A percentile compares a stretch with the other conserved stretches of the same genome.
Evolutionary conservation across 2,329 filamentous ascomycete genomes (phyloP).

Genomic region (Gaeumannomyces sp.): DNA sequence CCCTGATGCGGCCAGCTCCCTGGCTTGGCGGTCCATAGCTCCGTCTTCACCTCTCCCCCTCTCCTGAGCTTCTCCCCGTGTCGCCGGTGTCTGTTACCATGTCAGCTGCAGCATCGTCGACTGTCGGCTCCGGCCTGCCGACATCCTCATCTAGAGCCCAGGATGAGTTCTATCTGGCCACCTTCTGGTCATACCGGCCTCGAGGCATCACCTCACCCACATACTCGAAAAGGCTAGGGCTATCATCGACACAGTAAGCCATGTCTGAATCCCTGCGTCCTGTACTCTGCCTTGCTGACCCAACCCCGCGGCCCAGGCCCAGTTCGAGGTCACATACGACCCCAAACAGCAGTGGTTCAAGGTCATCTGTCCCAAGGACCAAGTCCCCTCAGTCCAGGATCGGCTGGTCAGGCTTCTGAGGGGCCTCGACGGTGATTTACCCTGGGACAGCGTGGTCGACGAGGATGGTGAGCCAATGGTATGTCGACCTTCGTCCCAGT

Average conservation of each 20-base stretch:
- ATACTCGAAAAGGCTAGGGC: constrained; percentile 17
- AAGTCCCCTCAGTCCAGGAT: constrained; percentile 14
- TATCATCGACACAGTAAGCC: constrained; percentile 13
- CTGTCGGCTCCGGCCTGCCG: not conserved
- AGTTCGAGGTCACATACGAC: constrained; percentile 20
- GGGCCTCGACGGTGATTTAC: constrained; percentile 11
- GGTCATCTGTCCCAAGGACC: constrained; percentile 15
- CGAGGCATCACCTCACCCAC: constrained; percentile 16
- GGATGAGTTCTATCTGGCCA: constrained; percentile 21
- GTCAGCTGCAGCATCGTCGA: not conserved
- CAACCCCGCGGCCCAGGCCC: constrained; percentile 13
- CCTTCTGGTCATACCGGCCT: constrained; percentile 22
- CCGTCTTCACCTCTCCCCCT: too few species aligned
- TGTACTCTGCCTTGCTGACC: not conserved
- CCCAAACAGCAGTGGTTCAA: constrained; percentile 19
- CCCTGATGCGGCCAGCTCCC: too few species aligned
- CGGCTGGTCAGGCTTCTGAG: constrained; percentile 10
- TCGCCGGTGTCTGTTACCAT: not conserved
- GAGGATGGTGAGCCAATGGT: constrained; percentile 11
- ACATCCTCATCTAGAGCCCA: not conserved
- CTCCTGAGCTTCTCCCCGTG: too few species aligned
- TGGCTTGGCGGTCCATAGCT: too few species aligned
- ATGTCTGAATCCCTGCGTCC: not conserved
- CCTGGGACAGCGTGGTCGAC: constrained; percentile 10
- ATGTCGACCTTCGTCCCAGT: not conserved